Evolutionary conservation across 805 yeast genomes (phyloP), one percentile per base, ranked within the genome.

Genomic region (Pichia manshurica): DNA sequence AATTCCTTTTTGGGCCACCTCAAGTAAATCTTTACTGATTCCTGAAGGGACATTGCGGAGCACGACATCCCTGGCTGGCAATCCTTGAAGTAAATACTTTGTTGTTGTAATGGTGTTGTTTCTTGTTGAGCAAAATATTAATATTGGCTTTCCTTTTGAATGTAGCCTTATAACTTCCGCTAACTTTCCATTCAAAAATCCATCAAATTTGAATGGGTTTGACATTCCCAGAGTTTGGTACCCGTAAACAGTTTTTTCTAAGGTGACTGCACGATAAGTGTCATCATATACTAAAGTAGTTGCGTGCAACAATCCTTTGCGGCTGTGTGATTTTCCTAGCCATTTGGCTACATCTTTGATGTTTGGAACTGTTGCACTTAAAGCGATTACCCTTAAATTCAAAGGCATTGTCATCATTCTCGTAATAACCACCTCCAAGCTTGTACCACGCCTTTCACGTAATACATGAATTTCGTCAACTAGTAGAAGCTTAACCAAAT

Each of bases 401-500:
- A 84, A 81, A 61, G 93, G 97, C 0, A 95, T 77, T 49, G 93
- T 78, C 62, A 91, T 98, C 15, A 93, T 91, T 66, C 98, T 78
- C 0, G 97, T 96, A 1, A 90, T 96, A 44, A 89, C 71, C 0
- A 97, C 89, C 64, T 91, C 99, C 50, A 93, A 86, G 8, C 90
- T 97, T 3, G 97, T 87, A 54, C 99, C 99, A 71, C 99, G 79
- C 45, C 90, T 98, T 75, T 91, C 99, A 56, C 91, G 96, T 44
- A 91, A 73, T 60, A 93, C 70, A 72, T 91, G 99, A 0, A 93
- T 96, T 67, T 91, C 99, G 71, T 91, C 99, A 50, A 93, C 89
- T 49, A 91, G 86, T 48, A 91, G 68, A 13, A 93, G 67, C 62
- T 82, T 87, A 6, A 91, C 93, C 57, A 87, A 87, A 9, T 84